phyloP scores from a whole-genome alignment of 148 eudicot species.

The Mesembryanthemum crystallinum region DNA sequence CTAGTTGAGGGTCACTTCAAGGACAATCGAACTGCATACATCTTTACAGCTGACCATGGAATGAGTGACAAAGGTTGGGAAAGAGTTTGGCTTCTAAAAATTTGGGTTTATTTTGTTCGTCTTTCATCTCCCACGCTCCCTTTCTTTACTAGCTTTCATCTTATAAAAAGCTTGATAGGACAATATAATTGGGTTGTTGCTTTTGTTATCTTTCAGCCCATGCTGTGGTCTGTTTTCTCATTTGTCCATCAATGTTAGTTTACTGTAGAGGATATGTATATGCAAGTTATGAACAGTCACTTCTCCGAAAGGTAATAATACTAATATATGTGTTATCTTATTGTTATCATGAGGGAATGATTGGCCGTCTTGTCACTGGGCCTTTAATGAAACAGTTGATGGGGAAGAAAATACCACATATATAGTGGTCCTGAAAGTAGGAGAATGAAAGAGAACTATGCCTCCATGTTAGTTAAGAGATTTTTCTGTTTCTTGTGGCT shows the following conservation, averaged over 20 bases:
- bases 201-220: background rate
- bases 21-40: conserved; percentile 80
- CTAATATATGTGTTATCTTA: background rate
- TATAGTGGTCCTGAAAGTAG: background rate
- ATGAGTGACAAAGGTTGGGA: conserved; percentile 96
- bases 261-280: background rate
- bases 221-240: background rate
- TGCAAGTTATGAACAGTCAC: background rate
- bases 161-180: background rate
- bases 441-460: background rate
- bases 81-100: background rate
- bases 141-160: background rate
- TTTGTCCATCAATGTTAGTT: conserved; percentile 8
- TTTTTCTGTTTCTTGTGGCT: background rate
- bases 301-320: background rate
- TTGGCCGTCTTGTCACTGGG: background rate
- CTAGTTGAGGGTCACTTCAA: conserved; percentile 72
- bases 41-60: conserved; percentile 99
- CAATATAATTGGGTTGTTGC: background rate
- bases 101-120: conserved; percentile 7
- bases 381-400: background rate
- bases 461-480: background rate
- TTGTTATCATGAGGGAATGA: background rate
- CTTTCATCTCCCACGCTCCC: background rate
- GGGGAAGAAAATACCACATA: background rate